Base-by-base conservation (phyloP, 306 rosid genomes). In the Psophocarpus tetragonolobus region DNA sequence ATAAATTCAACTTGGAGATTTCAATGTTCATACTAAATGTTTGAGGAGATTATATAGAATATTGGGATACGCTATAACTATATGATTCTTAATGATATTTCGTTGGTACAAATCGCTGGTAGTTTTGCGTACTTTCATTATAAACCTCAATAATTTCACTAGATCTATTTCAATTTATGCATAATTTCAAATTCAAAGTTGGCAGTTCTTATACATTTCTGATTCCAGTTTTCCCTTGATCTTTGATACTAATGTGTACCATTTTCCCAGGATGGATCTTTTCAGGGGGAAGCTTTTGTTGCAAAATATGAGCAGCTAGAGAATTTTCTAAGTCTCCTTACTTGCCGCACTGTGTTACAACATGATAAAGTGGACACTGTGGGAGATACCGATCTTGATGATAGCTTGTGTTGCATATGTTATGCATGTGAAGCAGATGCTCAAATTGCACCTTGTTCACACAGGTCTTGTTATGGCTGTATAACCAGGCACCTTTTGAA, bases 401-500 rank as follows among this genome's bases (percentile, higher is more conserved):
- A 92, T 81, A 64, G 82, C 77, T 14, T 85, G 62, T 95, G 99
- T 86, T 95, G 99, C 82, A 95, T 95, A 79, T 95, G 99, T 76
- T 92, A 90, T 35, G 62, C 92, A 5, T 48, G 89, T 33, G 94
- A 91, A 81, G 92, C 86, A 0, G 87, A 90, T 87, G 86, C 99
- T n/a, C 74, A 73, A 35, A 91, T 95, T 69, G 85, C 62, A 61
- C 99, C 99, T 57, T 92, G 99, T 83, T 90, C 88, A 11, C 99
- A 95, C 73, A 85, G 81, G 80, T 95, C 97, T 66, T 95, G 99
- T 82, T 88, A 87, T 54, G 97, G 98, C 80, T 95, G 99, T 79
- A 90, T 95, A 82, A 91, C 94, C 39, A 85, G 99, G 81, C 99
- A 95, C 90, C 97, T 95, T 68, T 86, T 95, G 91, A 95, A 95